Evolutionary conservation across 345 rosid species (phyloP).

Genomic region (Nasturtium officinale): DNA sequence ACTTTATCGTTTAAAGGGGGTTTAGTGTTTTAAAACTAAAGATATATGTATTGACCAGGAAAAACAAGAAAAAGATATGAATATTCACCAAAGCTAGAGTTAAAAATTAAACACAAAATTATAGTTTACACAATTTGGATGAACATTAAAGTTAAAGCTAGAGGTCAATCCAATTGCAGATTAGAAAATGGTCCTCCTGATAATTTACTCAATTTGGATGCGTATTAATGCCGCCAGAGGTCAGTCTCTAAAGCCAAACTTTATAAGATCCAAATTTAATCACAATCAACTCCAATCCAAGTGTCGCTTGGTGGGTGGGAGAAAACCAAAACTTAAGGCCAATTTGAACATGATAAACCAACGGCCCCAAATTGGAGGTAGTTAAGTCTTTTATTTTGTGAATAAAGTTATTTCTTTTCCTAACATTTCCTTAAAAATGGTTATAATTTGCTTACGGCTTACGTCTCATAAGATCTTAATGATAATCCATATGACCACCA

Average conservation of each 20-base stretch:
- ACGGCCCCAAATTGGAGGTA: constrained; percentile 4
- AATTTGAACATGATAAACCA: constrained; percentile 11
- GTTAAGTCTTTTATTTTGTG: neutral
- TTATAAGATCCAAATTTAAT: constrained; percentile 13
- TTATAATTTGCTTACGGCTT: constrained; percentile 3
- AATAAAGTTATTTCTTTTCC: neutral
- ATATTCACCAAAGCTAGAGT: neutral
- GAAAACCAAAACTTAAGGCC: constrained; percentile 5
- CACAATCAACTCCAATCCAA: constrained; percentile 12
- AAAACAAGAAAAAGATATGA: neutral
- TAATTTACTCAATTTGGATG: neutral
- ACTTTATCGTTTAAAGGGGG: neutral
- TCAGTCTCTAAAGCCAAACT: neutral
- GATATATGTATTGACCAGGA: neutral
- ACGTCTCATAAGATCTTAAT: constrained; percentile 11
- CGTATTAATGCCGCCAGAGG: neutral
- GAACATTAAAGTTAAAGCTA: neutral
- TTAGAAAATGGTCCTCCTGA: neutral
- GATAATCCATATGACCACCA: neutral
- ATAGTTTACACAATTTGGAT: neutral
- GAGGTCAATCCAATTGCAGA: neutral
- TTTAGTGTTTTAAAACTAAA: neutral
- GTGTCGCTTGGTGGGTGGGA: constrained; percentile 12
- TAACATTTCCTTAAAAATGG: neutral
- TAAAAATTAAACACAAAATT: neutral